These are phyloP conservation scores for Haplosporangium sp. DNA, from an alignment of 371 early-diverging fungal genomes.

Conservation along the genomic window DNA sequence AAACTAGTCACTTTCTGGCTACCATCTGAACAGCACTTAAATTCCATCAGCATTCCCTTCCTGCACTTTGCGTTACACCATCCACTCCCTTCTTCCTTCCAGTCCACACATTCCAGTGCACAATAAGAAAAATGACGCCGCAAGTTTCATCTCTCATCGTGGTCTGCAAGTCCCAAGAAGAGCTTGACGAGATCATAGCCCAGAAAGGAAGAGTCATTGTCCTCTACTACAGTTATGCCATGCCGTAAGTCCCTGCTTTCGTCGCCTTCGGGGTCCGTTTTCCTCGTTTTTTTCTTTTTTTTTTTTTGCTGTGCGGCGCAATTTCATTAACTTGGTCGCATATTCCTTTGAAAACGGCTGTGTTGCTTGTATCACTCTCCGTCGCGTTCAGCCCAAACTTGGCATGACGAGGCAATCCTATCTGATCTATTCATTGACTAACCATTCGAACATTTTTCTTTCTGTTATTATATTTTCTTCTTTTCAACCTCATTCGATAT, in stretches of 20 bases:
- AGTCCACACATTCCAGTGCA: background rate
- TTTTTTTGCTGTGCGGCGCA: no score
- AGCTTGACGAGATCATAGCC: constrained; percentile 27
- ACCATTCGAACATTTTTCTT: background rate
- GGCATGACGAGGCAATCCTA: no score
- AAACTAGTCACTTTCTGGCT: no score
- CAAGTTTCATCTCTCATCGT: constrained; percentile 28
- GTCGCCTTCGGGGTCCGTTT: no score
- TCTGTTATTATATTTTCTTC: background rate
- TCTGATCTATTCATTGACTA: no score
- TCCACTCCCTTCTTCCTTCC: background rate
- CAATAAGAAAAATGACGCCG: constrained; percentile 17
- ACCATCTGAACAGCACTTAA: background rate
- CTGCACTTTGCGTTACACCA: background rate
- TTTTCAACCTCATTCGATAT: background rate
- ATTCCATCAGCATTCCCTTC: background rate
- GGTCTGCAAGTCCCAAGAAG: constrained; percentile 32
- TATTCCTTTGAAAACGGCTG: no score
- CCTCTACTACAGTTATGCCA: constrained; percentile 48
- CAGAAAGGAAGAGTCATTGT: constrained; percentile 22
- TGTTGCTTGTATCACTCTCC: no score
- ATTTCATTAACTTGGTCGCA: no score
- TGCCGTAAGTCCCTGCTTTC: constrained; percentile 53
- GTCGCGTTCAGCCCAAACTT: no score
- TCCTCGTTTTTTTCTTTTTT: no score